Evolutionary conservation across 1,284 basidiomycete genomes (phyloP).

Genomic region (Ustilago bromivora): DNA sequence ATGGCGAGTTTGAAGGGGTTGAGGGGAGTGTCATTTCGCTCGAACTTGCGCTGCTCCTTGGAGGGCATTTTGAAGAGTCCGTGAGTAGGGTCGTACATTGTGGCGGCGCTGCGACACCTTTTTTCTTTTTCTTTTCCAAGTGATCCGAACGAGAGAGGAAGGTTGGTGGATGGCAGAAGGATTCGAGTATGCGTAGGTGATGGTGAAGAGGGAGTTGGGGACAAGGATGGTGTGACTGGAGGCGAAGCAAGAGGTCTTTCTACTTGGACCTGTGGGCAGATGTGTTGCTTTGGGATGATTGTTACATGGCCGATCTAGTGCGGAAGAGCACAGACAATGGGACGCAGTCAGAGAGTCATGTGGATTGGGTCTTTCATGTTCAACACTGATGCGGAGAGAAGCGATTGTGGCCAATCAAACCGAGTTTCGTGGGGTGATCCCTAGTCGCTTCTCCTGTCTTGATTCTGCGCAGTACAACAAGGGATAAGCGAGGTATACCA

Average conservation of each 20-base stretch:
- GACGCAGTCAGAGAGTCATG: neutral
- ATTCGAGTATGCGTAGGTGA: neutral
- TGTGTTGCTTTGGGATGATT: neutral
- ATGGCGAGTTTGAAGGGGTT: constrained; percentile 35
- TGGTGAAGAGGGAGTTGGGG: neutral
- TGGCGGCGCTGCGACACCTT: neutral
- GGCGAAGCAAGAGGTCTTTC: neutral
- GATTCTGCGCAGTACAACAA: neutral
- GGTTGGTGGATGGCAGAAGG: neutral
- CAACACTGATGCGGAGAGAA: neutral
- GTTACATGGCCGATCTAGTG: constrained; percentile 2
- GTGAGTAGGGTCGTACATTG: constrained; percentile 61
- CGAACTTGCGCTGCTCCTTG: constrained; percentile 57
- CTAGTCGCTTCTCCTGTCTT: neutral
- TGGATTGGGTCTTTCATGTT: neutral
- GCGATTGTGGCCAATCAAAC: neutral
- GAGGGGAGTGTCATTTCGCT: neutral
- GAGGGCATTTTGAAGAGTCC: constrained; percentile 65
- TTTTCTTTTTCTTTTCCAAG: neutral
- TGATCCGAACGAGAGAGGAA: neutral
- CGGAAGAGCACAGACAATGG: neutral
- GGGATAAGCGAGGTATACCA: neutral
- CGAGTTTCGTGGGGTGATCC: neutral
- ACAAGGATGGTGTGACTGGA: neutral
- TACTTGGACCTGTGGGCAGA: neutral